Evolutionary conservation across 1,284 basidiomycete genomes (phyloP), one percentile per base, ranked within the genome.

Genomic region (Apiotrichum gracile): DNA sequence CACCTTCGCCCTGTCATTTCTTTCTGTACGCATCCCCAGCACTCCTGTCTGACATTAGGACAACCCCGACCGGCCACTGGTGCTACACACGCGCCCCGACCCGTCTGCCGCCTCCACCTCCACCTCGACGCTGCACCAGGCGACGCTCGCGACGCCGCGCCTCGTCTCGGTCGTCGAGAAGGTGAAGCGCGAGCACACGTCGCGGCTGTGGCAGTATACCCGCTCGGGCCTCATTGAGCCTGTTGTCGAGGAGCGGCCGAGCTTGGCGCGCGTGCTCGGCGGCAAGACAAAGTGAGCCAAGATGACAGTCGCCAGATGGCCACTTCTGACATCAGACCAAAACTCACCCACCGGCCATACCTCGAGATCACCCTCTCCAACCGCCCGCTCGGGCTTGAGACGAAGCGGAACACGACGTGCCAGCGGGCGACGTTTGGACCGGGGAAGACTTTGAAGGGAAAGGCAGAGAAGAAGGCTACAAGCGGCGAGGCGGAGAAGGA

Each of bases 121-220:
- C 21, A 22, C 5, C 7, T 43, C 55, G n/a, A 65, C 61, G 37
- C 62, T 64, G 24, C 57, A 60, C 38, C 60, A 73, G 14, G 75
- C 79, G 2, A 78, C 81, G 1, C 70, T 77, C 8, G 77, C 80
- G 9, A 81, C 84, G 7, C 83, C 87, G 0, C 81, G 84, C 1
- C 78, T 91, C 9, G 78, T 91, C 47, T 83, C 85, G 0, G 85
- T 90, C 5, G 84, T 83, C 0, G 89, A 92, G 72, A 88, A 90
- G 53, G 82, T 90, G 63, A 91, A 91, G 69, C 81, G 88, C 31
- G 85, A 89, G 64, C 88, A 84, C 66, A 56, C 40, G 21, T 67
- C 86, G 5, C 13, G n/a, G 37, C 71, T 92, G 43, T 83, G 88
- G 73, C 89, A 92, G 68, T 91, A 91, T 73, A 91, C 88, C 61